Evolutionary conservation across 192 early-diverging fungal genomes (phyloP), one percentile per base, ranked within the genome.

Genomic region (Mortierella antarctica): DNA sequence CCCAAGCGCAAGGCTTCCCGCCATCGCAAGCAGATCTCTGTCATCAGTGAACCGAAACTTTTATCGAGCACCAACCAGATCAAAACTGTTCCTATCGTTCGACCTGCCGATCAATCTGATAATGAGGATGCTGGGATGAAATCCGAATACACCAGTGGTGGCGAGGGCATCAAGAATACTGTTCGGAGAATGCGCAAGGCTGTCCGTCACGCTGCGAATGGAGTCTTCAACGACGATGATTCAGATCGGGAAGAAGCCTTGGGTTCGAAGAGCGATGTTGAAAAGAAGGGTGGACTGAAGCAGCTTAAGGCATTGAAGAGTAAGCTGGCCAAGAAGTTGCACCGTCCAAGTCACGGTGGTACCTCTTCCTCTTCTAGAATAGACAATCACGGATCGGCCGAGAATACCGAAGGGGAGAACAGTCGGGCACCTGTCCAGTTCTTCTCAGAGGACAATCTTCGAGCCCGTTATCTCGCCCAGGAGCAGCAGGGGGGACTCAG

Each of bases 231-330:
- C 23, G 65, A 80, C 17, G 77, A 80, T 21, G 77, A 80, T 51
- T 80, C 77, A 1, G 77, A 80, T 46, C 77, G 77, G 2, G 77
- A 80, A 14, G 77, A 80, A 0, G 65, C 58, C 10, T 14, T 68
- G 13, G 77, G 77, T 31, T 80, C 77, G 44, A 80, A 80, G 65
- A 80, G 77, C 53, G 77, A 80, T 51, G 77, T 65, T 23, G 77
- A 80, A 53, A 80, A 80, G 77, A 80, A 80, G 61, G 77, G 77
- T 50, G 77, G 77, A 50, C n/a, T 80, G 59, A 80, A 80, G 49
- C 77, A 80, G 47, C 65, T 80, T 1, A 80, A 68, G 57, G 77
- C 77, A 6, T 20, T 80, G 50, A 80, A 68, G 65, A 80, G 77
- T 60, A 80, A 80, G 54, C 52, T 80, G 9, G 77, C 77, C 59